Conservation (phyloP, 2,329 filamentous ascomycete species). For the Calonectria henricotiae region DNA sequence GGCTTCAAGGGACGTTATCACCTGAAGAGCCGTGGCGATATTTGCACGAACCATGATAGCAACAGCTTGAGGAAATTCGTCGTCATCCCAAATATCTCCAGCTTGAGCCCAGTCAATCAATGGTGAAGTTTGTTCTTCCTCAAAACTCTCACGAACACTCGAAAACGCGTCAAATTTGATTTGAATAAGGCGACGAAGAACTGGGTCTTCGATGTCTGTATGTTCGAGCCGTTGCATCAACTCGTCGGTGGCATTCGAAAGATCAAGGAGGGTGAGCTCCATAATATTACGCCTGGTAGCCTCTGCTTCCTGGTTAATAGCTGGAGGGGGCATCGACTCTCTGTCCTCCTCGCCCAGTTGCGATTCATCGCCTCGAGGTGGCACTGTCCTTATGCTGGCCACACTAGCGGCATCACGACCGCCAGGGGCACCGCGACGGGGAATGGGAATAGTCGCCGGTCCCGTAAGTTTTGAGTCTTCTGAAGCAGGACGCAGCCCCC, state of each 20-base stretch:
- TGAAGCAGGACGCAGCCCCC: constrained; percentile 10
- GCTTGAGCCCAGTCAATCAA: constrained; percentile 54
- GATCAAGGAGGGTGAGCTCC: constrained; percentile 50
- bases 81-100: constrained; percentile 8
- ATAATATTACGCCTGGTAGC: constrained; percentile 47
- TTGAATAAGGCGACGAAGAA: constrained; percentile 47
- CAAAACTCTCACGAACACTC: constrained; percentile 50
- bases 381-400: constrained; percentile 41
- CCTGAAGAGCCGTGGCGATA: constrained; percentile 56
- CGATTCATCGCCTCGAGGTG: constrained; percentile 48
- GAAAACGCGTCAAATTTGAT: constrained; percentile 53
- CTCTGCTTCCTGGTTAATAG: constrained; percentile 34
- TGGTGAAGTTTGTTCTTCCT: constrained; percentile 37
- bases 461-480: constrained; percentile 27
- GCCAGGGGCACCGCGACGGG: constrained; percentile 50
- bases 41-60: constrained; percentile 56
- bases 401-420: constrained; percentile 40
- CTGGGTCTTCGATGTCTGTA: constrained; percentile 38
- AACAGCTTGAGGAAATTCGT: constrained; percentile 24
- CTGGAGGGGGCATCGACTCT: constrained; percentile 12
- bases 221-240: constrained; percentile 52
- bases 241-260: constrained; percentile 50
- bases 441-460: constrained; percentile 35
- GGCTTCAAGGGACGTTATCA: constrained; percentile 43
- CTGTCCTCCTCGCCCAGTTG: constrained; percentile 42